phyloP scores from a whole-genome alignment of 179 eudicot species.

The Spinacia oleracea region DNA sequence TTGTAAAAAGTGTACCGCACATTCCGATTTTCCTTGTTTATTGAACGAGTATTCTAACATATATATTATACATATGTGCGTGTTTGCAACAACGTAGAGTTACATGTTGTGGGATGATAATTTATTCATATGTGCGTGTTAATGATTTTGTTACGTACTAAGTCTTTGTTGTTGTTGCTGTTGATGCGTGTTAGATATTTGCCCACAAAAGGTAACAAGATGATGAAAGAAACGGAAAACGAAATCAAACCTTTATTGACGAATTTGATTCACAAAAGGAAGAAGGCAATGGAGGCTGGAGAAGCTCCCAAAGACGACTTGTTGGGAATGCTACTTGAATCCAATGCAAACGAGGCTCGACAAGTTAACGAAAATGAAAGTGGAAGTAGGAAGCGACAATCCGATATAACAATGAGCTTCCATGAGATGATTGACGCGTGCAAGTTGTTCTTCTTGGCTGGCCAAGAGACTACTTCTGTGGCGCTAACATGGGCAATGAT shows the following conservation, averaged over 20 bases:
- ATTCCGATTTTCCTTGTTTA: too few species aligned
- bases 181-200: slow-evolving; percentile 8
- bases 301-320: slow-evolving; percentile 20
- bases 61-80: too few species aligned
- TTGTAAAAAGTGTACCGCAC: too few species aligned
- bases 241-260: slow-evolving; percentile 9
- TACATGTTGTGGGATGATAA: too few species aligned
- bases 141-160: too few species aligned
- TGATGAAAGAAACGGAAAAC: neutral
- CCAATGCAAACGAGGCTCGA: slow-evolving; percentile 11
- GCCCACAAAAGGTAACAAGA: slow-evolving; percentile 23
- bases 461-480: slow-evolving; percentile 26
- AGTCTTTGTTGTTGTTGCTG: too few species aligned
- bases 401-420: slow-evolving; percentile 6
- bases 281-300: slow-evolving; percentile 29
- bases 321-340: slow-evolving; percentile 23
- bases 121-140: too few species aligned
- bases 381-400: neutral
- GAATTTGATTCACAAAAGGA: slow-evolving; percentile 9
- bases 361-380: neutral
- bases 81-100: too few species aligned
- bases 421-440: slow-evolving; percentile 24
- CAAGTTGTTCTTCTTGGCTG: slow-evolving; percentile 30
- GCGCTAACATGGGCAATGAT: slow-evolving; percentile 20
- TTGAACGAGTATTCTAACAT: too few species aligned